A percentile compares a stretch with the other conserved stretches of the same genome.
Evolutionary conservation across 2,329 filamentous ascomycete species (phyloP).

Genomic region (Colletotrichum salicis): DNA sequence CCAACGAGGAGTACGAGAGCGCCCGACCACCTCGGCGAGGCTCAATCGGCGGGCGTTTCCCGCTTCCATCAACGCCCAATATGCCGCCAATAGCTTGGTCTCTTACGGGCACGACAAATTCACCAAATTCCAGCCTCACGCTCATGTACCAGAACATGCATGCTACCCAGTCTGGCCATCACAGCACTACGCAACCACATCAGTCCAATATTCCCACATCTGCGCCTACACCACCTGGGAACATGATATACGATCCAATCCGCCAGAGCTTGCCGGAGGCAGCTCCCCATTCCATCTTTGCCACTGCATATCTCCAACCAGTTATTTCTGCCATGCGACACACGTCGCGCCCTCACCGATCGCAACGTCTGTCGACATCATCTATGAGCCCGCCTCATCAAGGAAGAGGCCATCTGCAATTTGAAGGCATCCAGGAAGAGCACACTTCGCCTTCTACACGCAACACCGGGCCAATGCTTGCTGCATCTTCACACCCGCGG

Average conservation of each 20-base stretch:
- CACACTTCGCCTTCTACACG: slow-evolving; percentile 46
- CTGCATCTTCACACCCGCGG: slow-evolving; percentile 35
- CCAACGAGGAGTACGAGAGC: slow-evolving; percentile 80
- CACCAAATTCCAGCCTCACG: slow-evolving; percentile 83
- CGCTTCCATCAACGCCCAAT: slow-evolving; percentile 60
- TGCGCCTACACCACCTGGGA: slow-evolving; percentile 63
- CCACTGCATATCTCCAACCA: slow-evolving; percentile 60
- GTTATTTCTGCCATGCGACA: slow-evolving; percentile 60
- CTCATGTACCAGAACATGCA: slow-evolving; percentile 77
- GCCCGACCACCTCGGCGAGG: slow-evolving; percentile 59
- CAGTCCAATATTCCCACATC: slow-evolving; percentile 41
- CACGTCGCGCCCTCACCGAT: slow-evolving; percentile 47
- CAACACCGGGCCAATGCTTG: slow-evolving; percentile 39
- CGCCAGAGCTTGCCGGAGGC: slow-evolving; percentile 63
- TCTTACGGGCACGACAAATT: slow-evolving; percentile 87
- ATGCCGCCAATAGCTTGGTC: slow-evolving; percentile 79
- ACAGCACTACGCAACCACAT: slow-evolving; percentile 8
- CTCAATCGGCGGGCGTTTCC: slow-evolving; percentile 55
- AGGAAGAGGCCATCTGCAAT: slow-evolving; percentile 40
- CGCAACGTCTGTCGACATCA: slow-evolving; percentile 40
- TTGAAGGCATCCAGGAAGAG: slow-evolving; percentile 43
- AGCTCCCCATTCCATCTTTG: slow-evolving; percentile 55
- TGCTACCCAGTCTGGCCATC: slow-evolving; percentile 37
- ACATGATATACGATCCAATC: slow-evolving; percentile 70
- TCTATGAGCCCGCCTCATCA: slow-evolving; percentile 30